phyloP scores from a whole-genome alignment of 169 alveolate species.

The Miamiensis avidus region DNA sequence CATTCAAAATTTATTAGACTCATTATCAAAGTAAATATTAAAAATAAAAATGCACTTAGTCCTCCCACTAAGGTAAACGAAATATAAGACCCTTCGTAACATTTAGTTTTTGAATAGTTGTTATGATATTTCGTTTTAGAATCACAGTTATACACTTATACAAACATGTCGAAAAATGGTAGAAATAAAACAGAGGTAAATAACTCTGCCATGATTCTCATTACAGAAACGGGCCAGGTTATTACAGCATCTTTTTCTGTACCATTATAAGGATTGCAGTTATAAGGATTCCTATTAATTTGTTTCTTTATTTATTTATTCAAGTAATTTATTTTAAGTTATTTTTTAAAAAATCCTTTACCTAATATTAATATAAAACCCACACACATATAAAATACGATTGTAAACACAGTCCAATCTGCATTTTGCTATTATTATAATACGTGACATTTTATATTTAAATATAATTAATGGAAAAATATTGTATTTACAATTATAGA shows the following conservation, averaged over 20 bases:
- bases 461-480: background rate
- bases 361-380: background rate
- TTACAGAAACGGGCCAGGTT: background rate
- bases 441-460: background rate
- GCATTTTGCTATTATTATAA: background rate
- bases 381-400: background rate
- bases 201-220: background rate
- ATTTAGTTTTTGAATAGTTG: background rate
- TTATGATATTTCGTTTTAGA: background rate
- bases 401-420: background rate
- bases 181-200: background rate
- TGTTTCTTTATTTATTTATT: too few species aligned
- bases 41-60: background rate
- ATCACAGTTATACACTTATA: background rate
- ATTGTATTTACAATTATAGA: background rate
- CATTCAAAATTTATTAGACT: constrained; percentile 24
- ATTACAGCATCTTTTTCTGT: background rate
- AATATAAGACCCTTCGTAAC: constrained; percentile 16
- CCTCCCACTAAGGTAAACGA: constrained; percentile 3
- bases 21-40: background rate
- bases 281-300: too few species aligned
- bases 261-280: background rate
- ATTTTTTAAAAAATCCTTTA: too few species aligned
- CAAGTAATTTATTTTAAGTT: too few species aligned
- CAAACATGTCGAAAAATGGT: background rate